A percentile compares a stretch with the other conserved stretches of the same genome.
These are phyloP conservation scores for Scheffersomyces cryptocercus DNA, from an alignment of 1,139 yeast species.

Conservation along the genomic window DNA sequence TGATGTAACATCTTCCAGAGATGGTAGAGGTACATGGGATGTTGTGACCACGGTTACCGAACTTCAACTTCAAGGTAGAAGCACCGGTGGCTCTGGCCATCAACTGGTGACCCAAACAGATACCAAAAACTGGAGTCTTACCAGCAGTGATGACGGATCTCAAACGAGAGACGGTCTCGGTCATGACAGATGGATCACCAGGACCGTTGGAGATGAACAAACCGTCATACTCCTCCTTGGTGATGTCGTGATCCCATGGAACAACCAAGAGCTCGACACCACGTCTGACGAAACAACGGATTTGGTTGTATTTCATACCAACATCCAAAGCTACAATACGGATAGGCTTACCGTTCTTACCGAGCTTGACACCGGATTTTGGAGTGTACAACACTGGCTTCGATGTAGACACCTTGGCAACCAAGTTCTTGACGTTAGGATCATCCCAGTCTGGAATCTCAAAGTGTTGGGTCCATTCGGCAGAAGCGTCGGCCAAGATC, in stretches of 20 bases:
- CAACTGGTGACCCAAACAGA: conserved; percentile 98
- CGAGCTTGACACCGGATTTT: conserved; percentile 50
- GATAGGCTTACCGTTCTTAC: conserved; percentile 70
- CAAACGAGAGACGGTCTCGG: conserved; percentile 62
- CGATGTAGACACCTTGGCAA: conserved; percentile 81
- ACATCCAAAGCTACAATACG: conserved; percentile 92
- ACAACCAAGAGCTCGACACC: conserved; percentile 96
- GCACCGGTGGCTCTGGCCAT: conserved; percentile 97
- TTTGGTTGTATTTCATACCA: conserved; percentile 97
- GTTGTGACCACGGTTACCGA: conserved; percentile 99
- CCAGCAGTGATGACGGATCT: conserved; percentile 55
- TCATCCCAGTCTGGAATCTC: conserved; percentile 87
- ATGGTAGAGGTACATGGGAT: conserved; percentile 95
- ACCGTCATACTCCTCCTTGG: conserved; percentile 84
- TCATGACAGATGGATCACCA: conserved; percentile 94
- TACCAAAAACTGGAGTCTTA: conserved; percentile 89
- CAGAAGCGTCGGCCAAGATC: conserved; percentile 31
- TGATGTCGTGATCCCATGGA: conserved; percentile 91
- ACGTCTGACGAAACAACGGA: conserved; percentile 92
- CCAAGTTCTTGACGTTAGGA: conserved; percentile 90
- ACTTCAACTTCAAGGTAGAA: conserved; percentile 84
- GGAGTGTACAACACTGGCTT: conserved; percentile 73
- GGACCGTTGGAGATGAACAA: conserved; percentile 97
- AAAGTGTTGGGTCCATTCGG: conserved; percentile 61
- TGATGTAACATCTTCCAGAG: conserved; percentile 96